Evolutionary conservation across 139 green algal genomes (phyloP), one percentile per base, ranked within the genome.

Genomic region (Dunaliella primolecta): DNA sequence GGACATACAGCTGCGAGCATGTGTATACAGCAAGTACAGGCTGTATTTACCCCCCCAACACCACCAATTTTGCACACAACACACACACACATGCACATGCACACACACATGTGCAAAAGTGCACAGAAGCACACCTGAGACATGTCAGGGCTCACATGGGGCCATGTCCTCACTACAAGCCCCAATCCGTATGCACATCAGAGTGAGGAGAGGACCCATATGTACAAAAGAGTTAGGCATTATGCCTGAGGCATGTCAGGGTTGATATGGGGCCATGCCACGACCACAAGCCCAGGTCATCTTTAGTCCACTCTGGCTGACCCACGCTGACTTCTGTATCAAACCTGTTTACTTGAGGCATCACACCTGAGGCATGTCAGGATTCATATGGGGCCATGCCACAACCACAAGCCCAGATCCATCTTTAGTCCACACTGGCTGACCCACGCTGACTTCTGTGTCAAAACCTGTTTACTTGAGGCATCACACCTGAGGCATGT

Each of bases 101-200:
- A 57, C n/a, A 55, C 34, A 82, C 46, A 23, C 34, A 82, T 21
- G 78, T 57, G 81, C 21, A 46, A 35, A 38, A 71, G 82, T 1
- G 74, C 77, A 0, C 72, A 74, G 31, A 81, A 38, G 2, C 36
- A 74, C 56, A 80, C 75, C n/a, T 33, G 46, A 32, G 91, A 90
- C 81, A 97, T 95, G 86, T 95, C 96, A 35, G 78, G 46, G 3
- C 88, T 36, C 20, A 77, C 57, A 83, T 96, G 88, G 34, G 88
- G 83, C 96, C 96, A 99, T 3, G 81, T 92, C n/a, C 95, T 91
- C 57, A 94, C 91, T n/a, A n/a, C n/a, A n/a, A n/a, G n/a, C n/a
- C n/a, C n/a, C n/a, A n/a, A n/a, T n/a, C n/a, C n/a, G n/a, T n/a
- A n/a, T n/a, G n/a, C n/a, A n/a, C n/a, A n/a, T n/a, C n/a, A n/a